Base-by-base conservation (phyloP, 2,329 filamentous ascomycete species). In the Chrysosporium keratinophilum region DNA sequence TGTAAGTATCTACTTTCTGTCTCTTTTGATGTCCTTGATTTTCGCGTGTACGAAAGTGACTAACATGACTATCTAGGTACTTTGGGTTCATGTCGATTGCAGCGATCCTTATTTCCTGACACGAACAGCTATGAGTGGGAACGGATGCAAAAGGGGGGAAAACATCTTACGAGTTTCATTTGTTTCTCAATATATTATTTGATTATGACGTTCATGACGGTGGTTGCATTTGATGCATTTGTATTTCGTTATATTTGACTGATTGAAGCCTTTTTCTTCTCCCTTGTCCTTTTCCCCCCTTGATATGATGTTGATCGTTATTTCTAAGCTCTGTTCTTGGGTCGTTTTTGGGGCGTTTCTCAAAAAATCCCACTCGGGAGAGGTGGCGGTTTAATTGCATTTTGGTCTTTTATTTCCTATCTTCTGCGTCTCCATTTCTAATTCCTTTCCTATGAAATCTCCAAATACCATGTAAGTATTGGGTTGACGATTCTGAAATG, bases 1-100 rank as follows among this genome's bases (percentile, higher is more conserved):
- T 69, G 69, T 71, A 69, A 48, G 69, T 61, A 10, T 11, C 43
- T 40, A 2, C 6, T 39, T 28, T 37, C 9, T 28, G n/a, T 19
- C 31, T 17, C 33, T 19, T 23, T 35, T n/a, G 10, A 2, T 35
- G 31, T n/a, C 3, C 31, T 45, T 46, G 23, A n/a, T n/a, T n/a
- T 46, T 45, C 57, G 3, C 52, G 50, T 14, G n/a, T 12, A n/a
- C 34, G 23, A 31, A 41, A 19, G 37, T 19, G 37, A 44, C 19
- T 7, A 17, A 41, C 3, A 11, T 28, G 23, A 7, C 5, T 5
- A 19, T 35, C n/a, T 37, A 71, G 69, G 54, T 71, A 71, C 54
- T 70, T 71, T 42, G 66, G 65, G 3, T 70, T 70, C 46, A 71
- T 71, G 69, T 60, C 64, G 39, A 46, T 66, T 3, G 64, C 68